Evolutionary conservation across 805 yeast species (phyloP), one percentile per base, ranked within the genome.

Genomic region (Candida sphagnicola): DNA sequence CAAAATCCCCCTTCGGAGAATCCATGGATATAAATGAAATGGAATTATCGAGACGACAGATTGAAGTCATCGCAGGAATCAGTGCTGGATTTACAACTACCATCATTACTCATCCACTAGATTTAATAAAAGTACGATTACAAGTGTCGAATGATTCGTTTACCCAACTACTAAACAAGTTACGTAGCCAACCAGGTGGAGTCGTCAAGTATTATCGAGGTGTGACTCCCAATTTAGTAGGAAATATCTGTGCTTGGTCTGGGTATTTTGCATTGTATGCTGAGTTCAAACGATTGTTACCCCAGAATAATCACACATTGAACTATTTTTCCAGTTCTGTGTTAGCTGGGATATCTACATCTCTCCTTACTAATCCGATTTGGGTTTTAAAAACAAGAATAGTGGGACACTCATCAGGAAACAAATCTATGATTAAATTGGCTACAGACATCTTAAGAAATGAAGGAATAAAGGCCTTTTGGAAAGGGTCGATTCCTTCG

Each of bases 361-460:
- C 95, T 1, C 39, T 87, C 0, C 30, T 85, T 12, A 90, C 99
- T 1, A 93, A 89, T 54, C 99, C 99, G 1, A 75, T 91, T 8
- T 91, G 99, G 99, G 96, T 93, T 1, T 58, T 93, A 14, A 93
- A 93, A 59, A 93, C 99, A 0, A 71, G 98, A 44, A 82, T 91
- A 47, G 70, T 90, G 51, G 79, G 89, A 14, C 75, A 77, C 2
- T 61, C 75, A 2, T 60, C 63, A 28, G 43, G 43, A 1, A 48
- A 63, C 0, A 58, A 59, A 8, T 77, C 87, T 0, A 60, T 81
- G 5, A 8, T 51, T 14, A 77, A 78, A 42, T 95, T 95, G 1
- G 50, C 79, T 0, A 40, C 41, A 4, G 56, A 69, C 17, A 73
- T 87, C 11, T 44, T 67, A 11, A 49, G 47, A 18, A 63, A 67